Percentiles rank a stretch among this genome's conserved stretches.
phyloP scores from a whole-genome alignment of 2,329 filamentous ascomycete species.

The Colletotrichum endophyticum region DNA sequence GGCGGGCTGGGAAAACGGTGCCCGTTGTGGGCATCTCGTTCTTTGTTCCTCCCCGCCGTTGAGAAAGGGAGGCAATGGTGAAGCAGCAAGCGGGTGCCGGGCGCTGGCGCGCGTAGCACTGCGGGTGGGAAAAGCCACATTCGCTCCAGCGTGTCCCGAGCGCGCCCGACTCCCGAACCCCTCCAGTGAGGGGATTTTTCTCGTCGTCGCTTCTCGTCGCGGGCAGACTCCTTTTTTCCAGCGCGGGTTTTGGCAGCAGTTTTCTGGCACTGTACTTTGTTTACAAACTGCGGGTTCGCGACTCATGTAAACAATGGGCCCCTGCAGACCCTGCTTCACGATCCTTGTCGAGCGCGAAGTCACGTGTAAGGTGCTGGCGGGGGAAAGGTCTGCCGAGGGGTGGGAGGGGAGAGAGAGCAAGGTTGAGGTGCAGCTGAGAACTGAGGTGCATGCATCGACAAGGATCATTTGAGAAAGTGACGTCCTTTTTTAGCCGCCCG shows the following conservation, averaged over 20 bases:
- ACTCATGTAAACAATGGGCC: conserved; percentile 21
- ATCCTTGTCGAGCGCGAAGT: conserved; percentile 14
- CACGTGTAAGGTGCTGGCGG: neutral
- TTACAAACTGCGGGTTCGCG: conserved; percentile 17
- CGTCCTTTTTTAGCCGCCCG: conserved; percentile 14
- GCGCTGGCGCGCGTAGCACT: conserved; percentile 4
- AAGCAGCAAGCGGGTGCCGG: neutral
- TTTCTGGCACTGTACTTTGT: conserved; percentile 11
- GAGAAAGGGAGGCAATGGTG: neutral
- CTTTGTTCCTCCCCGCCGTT: neutral
- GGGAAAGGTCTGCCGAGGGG: neutral
- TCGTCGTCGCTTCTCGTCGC: neutral
- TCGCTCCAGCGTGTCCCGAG: neutral
- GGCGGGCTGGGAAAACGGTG: neutral
- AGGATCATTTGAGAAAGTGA: neutral
- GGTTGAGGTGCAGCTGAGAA: neutral
- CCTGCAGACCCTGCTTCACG: neutral
- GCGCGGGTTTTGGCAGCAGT: neutral
- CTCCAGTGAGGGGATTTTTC: neutral
- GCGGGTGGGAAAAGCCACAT: neutral
- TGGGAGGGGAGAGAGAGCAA: neutral
- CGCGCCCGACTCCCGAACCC: neutral
- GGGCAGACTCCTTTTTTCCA: neutral
- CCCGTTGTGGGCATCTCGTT: neutral
- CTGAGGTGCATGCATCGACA: neutral